phyloP scores from a whole-genome alignment of 164 flowering plant species.

The Akebia trifoliata region DNA sequence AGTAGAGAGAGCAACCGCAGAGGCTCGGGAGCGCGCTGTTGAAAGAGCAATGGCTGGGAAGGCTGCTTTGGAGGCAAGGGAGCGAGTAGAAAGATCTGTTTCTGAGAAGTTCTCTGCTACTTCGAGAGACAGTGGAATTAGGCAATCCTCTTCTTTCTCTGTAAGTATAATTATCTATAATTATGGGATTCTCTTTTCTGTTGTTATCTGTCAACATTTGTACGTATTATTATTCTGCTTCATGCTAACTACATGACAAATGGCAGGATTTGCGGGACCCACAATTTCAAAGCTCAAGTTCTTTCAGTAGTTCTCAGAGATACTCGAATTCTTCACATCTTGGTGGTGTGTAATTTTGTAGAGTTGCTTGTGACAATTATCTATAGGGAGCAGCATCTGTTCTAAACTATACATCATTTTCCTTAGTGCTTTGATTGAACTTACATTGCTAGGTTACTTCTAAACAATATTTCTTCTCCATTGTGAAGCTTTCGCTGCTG shows the following conservation, averaged over 20 bases:
- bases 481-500: slow-evolving; percentile 21
- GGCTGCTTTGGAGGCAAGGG: slow-evolving; percentile 35
- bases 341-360: slow-evolving; percentile 28
- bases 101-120: slow-evolving; percentile 41
- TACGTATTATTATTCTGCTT: slow-evolving; percentile 1
- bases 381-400: slow-evolving; percentile 3
- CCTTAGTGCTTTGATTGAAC: neutral
- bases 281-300: slow-evolving; percentile 29
- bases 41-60: slow-evolving; percentile 70
- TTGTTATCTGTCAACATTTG: slow-evolving; percentile 15
- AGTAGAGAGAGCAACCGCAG: slow-evolving; percentile 83
- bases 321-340: slow-evolving; percentile 31
- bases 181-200: slow-evolving; percentile 7
- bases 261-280: slow-evolving; percentile 28
- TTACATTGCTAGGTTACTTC: slow-evolving; percentile 8
- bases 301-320: slow-evolving; percentile 28
- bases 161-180: slow-evolving; percentile 25
- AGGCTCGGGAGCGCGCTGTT: slow-evolving; percentile 78
- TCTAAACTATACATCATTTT: neutral
- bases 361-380: neutral
- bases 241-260: neutral
- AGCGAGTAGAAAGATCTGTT: slow-evolving; percentile 32
- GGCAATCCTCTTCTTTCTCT: slow-evolving; percentile 37
- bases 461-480: slow-evolving; percentile 8
- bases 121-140: slow-evolving; percentile 33